phyloP scores from a whole-genome alignment of 768 basidiomycete genomes.

The Kwoniella sp. region DNA sequence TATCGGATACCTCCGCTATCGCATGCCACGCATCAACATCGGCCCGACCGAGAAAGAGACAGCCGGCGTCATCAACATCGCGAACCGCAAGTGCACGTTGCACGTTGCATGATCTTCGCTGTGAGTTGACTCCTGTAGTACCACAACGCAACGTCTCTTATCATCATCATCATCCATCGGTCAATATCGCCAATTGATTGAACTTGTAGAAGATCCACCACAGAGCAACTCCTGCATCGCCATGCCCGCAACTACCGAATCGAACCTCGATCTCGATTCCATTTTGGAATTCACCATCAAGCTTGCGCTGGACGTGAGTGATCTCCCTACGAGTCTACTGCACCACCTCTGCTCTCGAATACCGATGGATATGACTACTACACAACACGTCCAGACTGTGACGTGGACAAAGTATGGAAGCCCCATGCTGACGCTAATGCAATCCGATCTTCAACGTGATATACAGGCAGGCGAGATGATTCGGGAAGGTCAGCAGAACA shows the following conservation, averaged over 20 bases:
- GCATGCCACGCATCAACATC: no score
- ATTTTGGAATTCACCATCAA: conserved; percentile 32
- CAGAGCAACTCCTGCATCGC: no score
- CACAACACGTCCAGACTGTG: background rate
- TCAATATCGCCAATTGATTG: no score
- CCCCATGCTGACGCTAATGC: background rate
- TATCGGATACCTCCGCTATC: background rate
- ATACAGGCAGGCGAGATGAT: conserved; percentile 47
- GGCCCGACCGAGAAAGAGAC: background rate
- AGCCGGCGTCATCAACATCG: background rate
- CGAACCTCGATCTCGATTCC: conserved; percentile 24
- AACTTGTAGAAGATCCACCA: no score
- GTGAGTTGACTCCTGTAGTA: no score
- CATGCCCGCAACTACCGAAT: conserved; percentile 11
- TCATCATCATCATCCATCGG: no score
- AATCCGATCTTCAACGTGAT: background rate
- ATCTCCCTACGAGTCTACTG: no score
- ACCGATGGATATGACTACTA: background rate
- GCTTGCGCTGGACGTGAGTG: conserved; percentile 29
- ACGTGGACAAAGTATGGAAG: no score
- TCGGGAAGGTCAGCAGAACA: conserved; percentile 69
- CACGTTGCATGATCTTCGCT: no score
- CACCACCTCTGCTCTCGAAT: no score
- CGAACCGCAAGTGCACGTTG: no score
- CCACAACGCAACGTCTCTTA: no score